These are phyloP conservation scores for Prunella vulgaris DNA, from an alignment of 257 asterid genomes.

Conservation along the genomic window DNA sequence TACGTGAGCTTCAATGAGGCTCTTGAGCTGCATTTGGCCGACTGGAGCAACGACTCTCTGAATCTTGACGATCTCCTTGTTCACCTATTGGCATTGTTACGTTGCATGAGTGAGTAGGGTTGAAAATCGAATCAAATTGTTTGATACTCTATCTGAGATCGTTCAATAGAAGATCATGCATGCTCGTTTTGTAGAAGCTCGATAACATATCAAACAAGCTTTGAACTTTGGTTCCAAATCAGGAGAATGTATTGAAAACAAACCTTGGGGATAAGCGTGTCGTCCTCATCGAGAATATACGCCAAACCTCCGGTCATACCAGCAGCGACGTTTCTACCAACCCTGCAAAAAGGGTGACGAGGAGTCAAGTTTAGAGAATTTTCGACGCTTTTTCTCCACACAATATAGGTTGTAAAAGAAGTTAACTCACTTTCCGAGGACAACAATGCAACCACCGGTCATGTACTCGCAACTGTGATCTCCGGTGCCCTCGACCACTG, in stretches of 20 bases:
- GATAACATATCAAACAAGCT: not conserved
- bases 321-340: conserved; percentile 98
- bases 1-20: conserved; percentile 86
- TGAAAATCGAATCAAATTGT: not conserved
- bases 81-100: conserved; percentile 47
- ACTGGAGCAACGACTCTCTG: conserved; percentile 94
- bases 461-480: conserved; percentile 98
- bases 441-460: conserved; percentile 97
- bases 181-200: not conserved
- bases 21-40: conserved; percentile 96
- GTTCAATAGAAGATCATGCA: not conserved
- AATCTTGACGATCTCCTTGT: conserved; percentile 97
- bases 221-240: too few relatives aligned
- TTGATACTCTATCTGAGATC: not conserved
- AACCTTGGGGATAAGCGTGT: conserved; percentile 90
- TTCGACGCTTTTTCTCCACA: not conserved
- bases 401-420: not conserved
- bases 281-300: conserved; percentile 90
- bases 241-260: not conserved
- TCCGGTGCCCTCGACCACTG: conserved; percentile 97
- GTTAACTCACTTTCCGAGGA: conserved; percentile 85
- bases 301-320: conserved; percentile 99
- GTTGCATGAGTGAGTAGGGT: not conserved
- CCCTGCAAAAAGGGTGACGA: conserved; percentile 42
- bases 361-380: not conserved